A percentile compares a stretch with the other conserved stretches of the same genome.
Conservation (phyloP, 441 rosid species). For the Eruca vesicaria region DNA sequence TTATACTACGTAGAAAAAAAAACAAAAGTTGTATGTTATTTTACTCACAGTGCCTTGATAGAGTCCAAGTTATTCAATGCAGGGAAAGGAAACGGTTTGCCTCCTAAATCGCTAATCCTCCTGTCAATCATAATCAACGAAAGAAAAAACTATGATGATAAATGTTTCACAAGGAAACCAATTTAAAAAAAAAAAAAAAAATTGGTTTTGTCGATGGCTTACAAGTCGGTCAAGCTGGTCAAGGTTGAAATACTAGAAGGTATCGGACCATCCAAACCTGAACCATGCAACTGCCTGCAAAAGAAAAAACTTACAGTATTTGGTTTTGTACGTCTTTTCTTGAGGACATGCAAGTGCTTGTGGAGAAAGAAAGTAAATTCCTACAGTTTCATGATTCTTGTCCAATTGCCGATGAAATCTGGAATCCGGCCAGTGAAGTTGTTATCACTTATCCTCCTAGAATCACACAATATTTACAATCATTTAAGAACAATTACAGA, state of each 20-base stretch:
- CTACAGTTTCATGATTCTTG: slow-evolving; percentile 65
- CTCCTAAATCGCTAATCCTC: slow-evolving; percentile 83
- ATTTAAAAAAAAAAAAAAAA: not conserved
- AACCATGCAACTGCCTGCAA: slow-evolving; percentile 79
- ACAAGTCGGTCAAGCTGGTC: slow-evolving; percentile 74
- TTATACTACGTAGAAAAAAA: not conserved
- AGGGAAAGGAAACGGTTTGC: slow-evolving; percentile 59
- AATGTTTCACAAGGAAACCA: not conserved
- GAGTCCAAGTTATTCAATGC: slow-evolving; percentile 46
- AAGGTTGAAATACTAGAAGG: slow-evolving; percentile 69
- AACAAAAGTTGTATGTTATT: not conserved
- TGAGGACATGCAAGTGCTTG: not conserved
- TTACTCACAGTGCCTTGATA: slow-evolving; percentile 75
- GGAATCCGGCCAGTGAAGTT: slow-evolving; percentile 75
- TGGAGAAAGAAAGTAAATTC: slow-evolving; percentile 5
- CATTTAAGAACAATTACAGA: not conserved
- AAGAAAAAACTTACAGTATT: not conserved
- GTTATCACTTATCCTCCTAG: slow-evolving; percentile 79
- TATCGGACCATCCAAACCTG: slow-evolving; percentile 74
- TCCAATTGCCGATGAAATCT: slow-evolving; percentile 65
- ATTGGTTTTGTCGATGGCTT: slow-evolving; percentile 22
- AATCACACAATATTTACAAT: slow-evolving; percentile 13
- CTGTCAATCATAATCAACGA: slow-evolving; percentile 38
- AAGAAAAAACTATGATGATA: not conserved
- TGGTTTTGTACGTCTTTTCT: slow-evolving; percentile 3